Conservation (phyloP, 306 rosid genomes). For the Prosopis cineraria region DNA sequence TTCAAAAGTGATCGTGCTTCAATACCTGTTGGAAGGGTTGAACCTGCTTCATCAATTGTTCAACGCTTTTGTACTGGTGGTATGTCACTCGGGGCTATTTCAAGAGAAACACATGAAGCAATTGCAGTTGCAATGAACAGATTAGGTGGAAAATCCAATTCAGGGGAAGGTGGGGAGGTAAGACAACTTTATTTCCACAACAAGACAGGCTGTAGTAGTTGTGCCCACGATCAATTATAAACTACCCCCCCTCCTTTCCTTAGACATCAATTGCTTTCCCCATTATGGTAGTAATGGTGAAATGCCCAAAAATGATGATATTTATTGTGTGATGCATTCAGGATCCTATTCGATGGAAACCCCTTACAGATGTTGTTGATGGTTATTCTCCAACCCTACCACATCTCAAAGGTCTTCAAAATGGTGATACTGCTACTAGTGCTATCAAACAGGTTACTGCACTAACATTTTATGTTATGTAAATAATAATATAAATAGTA, state of each 20-base stretch:
- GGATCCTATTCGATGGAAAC: slow-evolving; percentile 99
- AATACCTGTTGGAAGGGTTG: slow-evolving; percentile 94
- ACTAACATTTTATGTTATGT: slow-evolving; percentile 36
- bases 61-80: slow-evolving; percentile 99
- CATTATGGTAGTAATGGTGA: not conserved
- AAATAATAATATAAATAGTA: too few relatives aligned
- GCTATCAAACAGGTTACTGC: slow-evolving; percentile 91
- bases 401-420: slow-evolving; percentile 99
- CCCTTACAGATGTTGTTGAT: slow-evolving; percentile 94
- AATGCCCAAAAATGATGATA: not conserved
- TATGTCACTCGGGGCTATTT: slow-evolving; percentile 99
- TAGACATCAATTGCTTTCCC: slow-evolving; percentile 24
- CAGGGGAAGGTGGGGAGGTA: slow-evolving; percentile 99
- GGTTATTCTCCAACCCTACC: slow-evolving; percentile 99
- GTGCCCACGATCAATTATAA: slow-evolving; percentile 4
- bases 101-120: slow-evolving; percentile 99
- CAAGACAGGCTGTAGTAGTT: slow-evolving; percentile 13
- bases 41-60: slow-evolving; percentile 91
- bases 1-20: slow-evolving; percentile 87
- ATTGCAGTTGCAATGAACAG: slow-evolving; percentile 89
- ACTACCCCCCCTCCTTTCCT: not conserved
- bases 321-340: slow-evolving; percentile 38
- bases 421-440: slow-evolving; percentile 99
- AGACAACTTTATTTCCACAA: slow-evolving; percentile 3
- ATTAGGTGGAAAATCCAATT: slow-evolving; percentile 95